Percentiles rank a stretch among this genome's conserved stretches.
Conservation (phyloP, 2,329 filamentous ascomycete species). For the Amphichorda felina region DNA sequence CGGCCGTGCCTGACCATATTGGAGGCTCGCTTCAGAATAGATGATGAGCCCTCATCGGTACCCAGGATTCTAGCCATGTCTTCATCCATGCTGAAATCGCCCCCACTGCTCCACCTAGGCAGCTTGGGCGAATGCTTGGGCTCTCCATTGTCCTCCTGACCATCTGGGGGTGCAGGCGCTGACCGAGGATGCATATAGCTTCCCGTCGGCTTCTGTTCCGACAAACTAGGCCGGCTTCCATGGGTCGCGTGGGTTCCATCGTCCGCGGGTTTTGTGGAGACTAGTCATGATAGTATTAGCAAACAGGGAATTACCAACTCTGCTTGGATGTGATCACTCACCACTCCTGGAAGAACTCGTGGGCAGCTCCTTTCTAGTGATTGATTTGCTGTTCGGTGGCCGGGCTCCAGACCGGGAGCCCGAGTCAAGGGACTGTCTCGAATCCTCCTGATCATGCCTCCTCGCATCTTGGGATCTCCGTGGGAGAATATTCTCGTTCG, state of each 20-base stretch:
- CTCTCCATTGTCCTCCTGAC: slow-evolving; percentile 45
- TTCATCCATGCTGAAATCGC: slow-evolving; percentile 88
- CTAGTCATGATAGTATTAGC: too few species aligned
- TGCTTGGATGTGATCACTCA: too few species aligned
- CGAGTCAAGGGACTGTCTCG: slow-evolving; percentile 26
- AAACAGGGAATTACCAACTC: too few species aligned
- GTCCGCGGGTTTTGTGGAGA: slow-evolving; percentile 1
- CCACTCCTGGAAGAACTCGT: too few species aligned
- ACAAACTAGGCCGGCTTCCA: slow-evolving; percentile 6
- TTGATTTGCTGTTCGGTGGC: slow-evolving; percentile 31
- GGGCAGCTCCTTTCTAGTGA: slow-evolving; percentile 49
- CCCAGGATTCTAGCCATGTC: slow-evolving; percentile 85
- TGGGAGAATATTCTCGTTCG: slow-evolving; percentile 18
- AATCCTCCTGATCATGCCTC: slow-evolving; percentile 40
- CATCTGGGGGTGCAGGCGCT: slow-evolving; percentile 38
- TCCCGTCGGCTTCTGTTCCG: slow-evolving; percentile 15
- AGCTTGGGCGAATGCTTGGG: slow-evolving; percentile 52
- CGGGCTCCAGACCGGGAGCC: slow-evolving; percentile 26
- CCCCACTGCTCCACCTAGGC: slow-evolving; percentile 65
- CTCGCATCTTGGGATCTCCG: slow-evolving; percentile 49
- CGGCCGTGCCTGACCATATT: slow-evolving; percentile 90
- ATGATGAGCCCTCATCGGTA: slow-evolving; percentile 66
- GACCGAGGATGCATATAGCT: slow-evolving; percentile 47
- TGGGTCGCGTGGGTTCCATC: not conserved
- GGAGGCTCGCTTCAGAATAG: slow-evolving; percentile 77